Evolutionary conservation across 2,329 filamentous ascomycete genomes (phyloP), one percentile per base, ranked within the genome.

Genomic region (Fusarium irregulare): DNA sequence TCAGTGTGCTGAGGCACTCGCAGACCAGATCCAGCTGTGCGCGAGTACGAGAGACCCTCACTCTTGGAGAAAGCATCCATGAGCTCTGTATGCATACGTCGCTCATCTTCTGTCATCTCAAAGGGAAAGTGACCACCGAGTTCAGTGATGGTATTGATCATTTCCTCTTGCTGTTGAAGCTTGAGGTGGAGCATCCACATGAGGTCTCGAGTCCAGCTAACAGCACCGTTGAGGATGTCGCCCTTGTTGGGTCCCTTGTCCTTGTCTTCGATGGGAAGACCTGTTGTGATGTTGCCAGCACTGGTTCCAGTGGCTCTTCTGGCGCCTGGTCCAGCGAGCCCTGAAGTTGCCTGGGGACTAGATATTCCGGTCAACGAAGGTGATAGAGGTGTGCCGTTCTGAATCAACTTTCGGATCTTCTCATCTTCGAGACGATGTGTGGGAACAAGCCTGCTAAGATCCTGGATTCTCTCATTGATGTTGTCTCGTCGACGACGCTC

Each of bases 241-340:
- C 96, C 96, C 83, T 99, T 99, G 85, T 98, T 98, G 8, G 96
- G 96, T 1, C 96, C 96, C 78, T 98, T 98, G 82, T 99, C 96
- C 79, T 98, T 98, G 73, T 98, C 96, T 75, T 99, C 96, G 37
- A 97, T 88, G 0, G 96, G 95, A 30, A 98, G 87, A 16, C 94
- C 94, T 70, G 95, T 95, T 8, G 94, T 97, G 75, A 98, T 98
- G 77, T 92, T 97, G 40, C 92, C 92, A 9, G 90, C 86, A 9
- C 80, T 81, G n/a, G 85, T 85, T 55, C 91, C 89, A 32, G 91
- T 89, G 30, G 94, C 94, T 68, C 94, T 90, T 70, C 94, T 89
- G 42, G 93, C 94, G 70, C 91, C 92, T 25, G 93, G 93, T 18
- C 93, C 94, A 54, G 94, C 94, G 58, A 98, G 87, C 45, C 96